These are phyloP conservation scores for Zygoascus tannicola DNA, from an alignment of 805 yeast species.

Conservation along the genomic window DNA sequence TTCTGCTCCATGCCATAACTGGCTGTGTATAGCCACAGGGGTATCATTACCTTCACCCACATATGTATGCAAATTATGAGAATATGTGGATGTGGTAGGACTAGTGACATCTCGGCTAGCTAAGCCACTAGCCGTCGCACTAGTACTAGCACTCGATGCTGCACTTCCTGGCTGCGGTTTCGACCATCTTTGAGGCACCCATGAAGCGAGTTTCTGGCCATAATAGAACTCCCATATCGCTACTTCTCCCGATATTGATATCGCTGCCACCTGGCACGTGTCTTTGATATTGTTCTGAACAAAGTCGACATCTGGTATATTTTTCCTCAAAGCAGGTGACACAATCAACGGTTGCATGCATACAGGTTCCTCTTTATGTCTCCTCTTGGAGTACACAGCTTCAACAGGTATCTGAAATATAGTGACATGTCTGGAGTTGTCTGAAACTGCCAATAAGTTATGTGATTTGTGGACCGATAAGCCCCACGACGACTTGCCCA, in stretches of 20 bases:
- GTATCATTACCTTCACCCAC: background rate
- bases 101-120: background rate
- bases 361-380: background rate
- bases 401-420: slow-evolving; percentile 4
- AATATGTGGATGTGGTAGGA: background rate
- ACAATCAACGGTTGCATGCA: background rate
- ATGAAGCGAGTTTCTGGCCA: slow-evolving; percentile 3
- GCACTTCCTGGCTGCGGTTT: background rate
- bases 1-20: background rate
- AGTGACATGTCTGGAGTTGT: slow-evolving; percentile 42
- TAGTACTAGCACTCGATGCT: background rate
- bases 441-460: slow-evolving; percentile 40
- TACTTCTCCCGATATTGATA: slow-evolving; percentile 37
- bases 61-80: background rate
- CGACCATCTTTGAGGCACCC: background rate
- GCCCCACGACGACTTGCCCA: slow-evolving; percentile 49
- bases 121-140: background rate
- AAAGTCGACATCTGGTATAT: slow-evolving; percentile 47
- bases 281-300: slow-evolving; percentile 18
- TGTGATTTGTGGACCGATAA: slow-evolving; percentile 35
- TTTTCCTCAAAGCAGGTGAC: slow-evolving; percentile 20
- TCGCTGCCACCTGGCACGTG: slow-evolving; percentile 30
- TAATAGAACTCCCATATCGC: slow-evolving; percentile 17
- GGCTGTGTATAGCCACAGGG: background rate
- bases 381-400: slow-evolving; percentile 18